phyloP scores from a whole-genome alignment of 2,329 filamentous ascomycete genomes.

The Anisogramma anomala region DNA sequence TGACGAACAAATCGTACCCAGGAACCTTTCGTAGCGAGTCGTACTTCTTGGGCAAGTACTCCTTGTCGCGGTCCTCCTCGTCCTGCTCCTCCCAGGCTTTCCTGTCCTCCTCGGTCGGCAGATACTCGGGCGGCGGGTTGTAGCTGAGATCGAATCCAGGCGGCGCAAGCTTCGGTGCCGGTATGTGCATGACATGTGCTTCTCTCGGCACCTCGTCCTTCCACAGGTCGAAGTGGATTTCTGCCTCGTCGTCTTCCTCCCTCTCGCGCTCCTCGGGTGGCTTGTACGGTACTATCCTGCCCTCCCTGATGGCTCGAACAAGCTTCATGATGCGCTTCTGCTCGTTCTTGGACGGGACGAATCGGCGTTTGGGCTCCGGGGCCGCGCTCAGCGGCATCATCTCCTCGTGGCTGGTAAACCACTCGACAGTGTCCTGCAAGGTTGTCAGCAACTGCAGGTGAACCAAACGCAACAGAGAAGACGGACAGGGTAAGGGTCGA shows the following conservation, averaged over 20 bases:
- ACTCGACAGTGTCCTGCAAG: conserved; percentile 68
- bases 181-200: conserved; percentile 86
- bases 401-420: conserved; percentile 83
- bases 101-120: conserved; percentile 75
- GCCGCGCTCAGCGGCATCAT: conserved; percentile 91
- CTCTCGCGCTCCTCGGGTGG: conserved; percentile 55
- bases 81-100: conserved; percentile 76
- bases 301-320: conserved; percentile 88
- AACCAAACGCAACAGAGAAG: not conserved
- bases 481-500: conserved; percentile 78
- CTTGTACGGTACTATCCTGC: conserved; percentile 83
- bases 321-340: conserved; percentile 95
- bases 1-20: conserved; percentile 79
- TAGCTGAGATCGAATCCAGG: conserved; percentile 94
- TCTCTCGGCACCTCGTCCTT: conserved; percentile 76
- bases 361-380: conserved; percentile 90
- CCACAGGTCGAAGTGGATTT: conserved; percentile 82
- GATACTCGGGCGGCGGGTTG: conserved; percentile 87
- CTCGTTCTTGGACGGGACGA: conserved; percentile 93
- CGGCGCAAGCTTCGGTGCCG: conserved; percentile 84
- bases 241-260: conserved; percentile 60
- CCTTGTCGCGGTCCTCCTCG: conserved; percentile 80
- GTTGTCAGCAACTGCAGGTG: conserved; percentile 15
- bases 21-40: conserved; percentile 82
- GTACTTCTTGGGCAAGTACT: conserved; percentile 75